These are phyloP conservation scores for Camptophora hylomeconis DNA, from an alignment of 2,329 filamentous ascomycete genomes.

Conservation along the genomic window DNA sequence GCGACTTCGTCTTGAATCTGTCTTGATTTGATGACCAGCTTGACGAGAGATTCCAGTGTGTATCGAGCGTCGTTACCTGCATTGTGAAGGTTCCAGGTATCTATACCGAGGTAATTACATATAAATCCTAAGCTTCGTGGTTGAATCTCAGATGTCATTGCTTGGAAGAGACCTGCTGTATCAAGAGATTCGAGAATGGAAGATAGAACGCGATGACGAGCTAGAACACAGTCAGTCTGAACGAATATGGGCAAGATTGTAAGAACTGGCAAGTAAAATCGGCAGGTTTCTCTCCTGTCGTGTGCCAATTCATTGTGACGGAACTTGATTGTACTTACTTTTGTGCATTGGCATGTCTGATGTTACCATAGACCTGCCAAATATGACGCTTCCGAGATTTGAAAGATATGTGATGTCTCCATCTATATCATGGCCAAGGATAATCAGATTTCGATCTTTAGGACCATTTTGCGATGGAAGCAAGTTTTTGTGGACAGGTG, in stretches of 20 bases:
- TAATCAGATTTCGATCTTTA: constrained; percentile 47
- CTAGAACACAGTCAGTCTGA: too few relatives aligned
- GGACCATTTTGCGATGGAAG: constrained; percentile 6
- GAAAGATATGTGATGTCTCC: constrained; percentile 58
- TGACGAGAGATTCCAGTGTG: constrained; percentile 61
- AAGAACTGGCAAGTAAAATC: too few relatives aligned
- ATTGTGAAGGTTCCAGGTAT: constrained; percentile 61
- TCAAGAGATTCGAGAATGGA: constrained; percentile 57
- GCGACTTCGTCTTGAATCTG: constrained; percentile 13
- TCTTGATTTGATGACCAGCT: constrained; percentile 35
- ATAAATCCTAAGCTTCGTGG: constrained; percentile 46
- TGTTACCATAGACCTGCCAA: too few relatives aligned
- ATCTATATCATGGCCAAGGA: constrained; percentile 64
- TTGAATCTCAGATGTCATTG: constrained; percentile 32
- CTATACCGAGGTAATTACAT: constrained; percentile 51
- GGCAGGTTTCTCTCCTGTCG: too few relatives aligned
- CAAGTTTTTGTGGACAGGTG: constrained; percentile 1
- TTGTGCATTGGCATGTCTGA: too few relatives aligned
- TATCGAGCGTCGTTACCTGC: constrained; percentile 76
- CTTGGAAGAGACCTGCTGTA: constrained; percentile 54
- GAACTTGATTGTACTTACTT: too few relatives aligned
- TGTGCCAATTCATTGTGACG: too few relatives aligned
- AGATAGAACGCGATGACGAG: constrained; percentile 25
- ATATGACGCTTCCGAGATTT: constrained; percentile 47
- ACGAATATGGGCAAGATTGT: too few relatives aligned